A percentile compares a stretch with the other conserved stretches of the same genome.
These are phyloP conservation scores for Termitomyces sp. DNA, from an alignment of 768 basidiomycete species.

Conservation along the genomic window DNA sequence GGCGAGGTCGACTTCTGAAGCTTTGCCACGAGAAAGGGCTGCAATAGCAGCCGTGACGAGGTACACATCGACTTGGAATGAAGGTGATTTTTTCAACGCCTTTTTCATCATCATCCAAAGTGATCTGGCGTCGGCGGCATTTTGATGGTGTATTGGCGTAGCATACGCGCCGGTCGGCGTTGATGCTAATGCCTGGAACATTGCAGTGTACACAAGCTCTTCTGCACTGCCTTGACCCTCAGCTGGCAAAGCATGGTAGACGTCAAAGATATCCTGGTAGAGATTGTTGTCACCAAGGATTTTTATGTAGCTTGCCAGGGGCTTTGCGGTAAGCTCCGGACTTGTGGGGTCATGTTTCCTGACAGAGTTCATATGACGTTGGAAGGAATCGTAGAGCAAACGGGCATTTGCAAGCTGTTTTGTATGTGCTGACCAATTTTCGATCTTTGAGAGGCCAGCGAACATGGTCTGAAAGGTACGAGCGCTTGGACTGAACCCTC, in stretches of 20 bases:
- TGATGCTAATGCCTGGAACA: slow-evolving; percentile 53
- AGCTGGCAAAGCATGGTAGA: slow-evolving; percentile 67
- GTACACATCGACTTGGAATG: slow-evolving; percentile 52
- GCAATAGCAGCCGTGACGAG: slow-evolving; percentile 52
- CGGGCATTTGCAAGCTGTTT: slow-evolving; percentile 65
- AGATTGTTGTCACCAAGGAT: slow-evolving; percentile 60
- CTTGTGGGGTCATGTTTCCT: slow-evolving; percentile 47
- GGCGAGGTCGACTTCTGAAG: slow-evolving; percentile 63
- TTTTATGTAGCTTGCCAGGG: slow-evolving; percentile 62
- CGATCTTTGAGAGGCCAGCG: slow-evolving; percentile 58
- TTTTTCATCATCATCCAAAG: slow-evolving; percentile 70
- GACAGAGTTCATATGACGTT: slow-evolving; percentile 47
- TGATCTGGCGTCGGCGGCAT: slow-evolving; percentile 65
- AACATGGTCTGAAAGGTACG: slow-evolving; percentile 73
- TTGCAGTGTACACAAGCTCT: slow-evolving; percentile 58
- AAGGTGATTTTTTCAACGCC: slow-evolving; percentile 40
- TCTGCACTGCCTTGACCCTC: slow-evolving; percentile 64
- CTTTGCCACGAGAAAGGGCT: slow-evolving; percentile 54
- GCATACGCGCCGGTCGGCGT: slow-evolving; percentile 23
- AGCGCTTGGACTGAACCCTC: slow-evolving; percentile 68
- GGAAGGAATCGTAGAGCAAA: slow-evolving; percentile 58
- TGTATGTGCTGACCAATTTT: slow-evolving; percentile 55
- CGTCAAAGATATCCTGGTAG: slow-evolving; percentile 71
- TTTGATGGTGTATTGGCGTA: slow-evolving; percentile 31
- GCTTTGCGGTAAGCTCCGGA: slow-evolving; percentile 45